Percentiles rank a stretch among this genome's conserved stretches.
phyloP scores from a whole-genome alignment of 192 early-diverging fungal genomes.

The Podila minutissima region DNA sequence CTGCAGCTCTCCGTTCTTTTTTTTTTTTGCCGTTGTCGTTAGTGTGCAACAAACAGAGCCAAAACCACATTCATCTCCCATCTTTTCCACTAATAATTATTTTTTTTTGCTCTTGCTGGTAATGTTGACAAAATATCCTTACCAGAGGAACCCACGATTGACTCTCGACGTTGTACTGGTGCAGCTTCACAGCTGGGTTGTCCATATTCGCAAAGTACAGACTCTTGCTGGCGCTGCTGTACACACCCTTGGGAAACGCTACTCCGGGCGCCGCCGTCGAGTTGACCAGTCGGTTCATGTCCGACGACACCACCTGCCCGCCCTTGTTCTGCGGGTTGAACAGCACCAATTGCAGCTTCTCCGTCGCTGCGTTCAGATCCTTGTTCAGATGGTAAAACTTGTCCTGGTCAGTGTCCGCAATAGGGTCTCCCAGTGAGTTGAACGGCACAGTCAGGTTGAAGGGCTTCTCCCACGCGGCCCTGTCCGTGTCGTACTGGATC shows the following conservation, averaged over 20 bases:
- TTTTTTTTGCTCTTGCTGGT: background rate
- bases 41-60: no score
- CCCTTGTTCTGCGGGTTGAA: background rate
- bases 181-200: background rate
- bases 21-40: no score
- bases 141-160: background rate
- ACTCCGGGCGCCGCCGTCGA: background rate
- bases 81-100: no score
- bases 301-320: background rate
- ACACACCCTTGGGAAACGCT: background rate
- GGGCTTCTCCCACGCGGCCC: background rate
- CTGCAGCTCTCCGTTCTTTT: no score
- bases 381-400: background rate
- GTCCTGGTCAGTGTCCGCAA: background rate
- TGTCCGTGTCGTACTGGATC: background rate
- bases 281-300: background rate
- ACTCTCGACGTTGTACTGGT: background rate
- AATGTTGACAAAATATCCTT: background rate
- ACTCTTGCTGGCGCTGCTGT: background rate
- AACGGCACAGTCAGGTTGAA: background rate
- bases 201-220: conserved; percentile 1
- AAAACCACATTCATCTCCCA: no score
- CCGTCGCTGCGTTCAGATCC: background rate
- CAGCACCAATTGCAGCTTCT: background rate
- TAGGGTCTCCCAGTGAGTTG: background rate